These are phyloP conservation scores for Sporothrix sp. DNA, from an alignment of 2,329 filamentous ascomycete genomes.

Conservation along the genomic window DNA sequence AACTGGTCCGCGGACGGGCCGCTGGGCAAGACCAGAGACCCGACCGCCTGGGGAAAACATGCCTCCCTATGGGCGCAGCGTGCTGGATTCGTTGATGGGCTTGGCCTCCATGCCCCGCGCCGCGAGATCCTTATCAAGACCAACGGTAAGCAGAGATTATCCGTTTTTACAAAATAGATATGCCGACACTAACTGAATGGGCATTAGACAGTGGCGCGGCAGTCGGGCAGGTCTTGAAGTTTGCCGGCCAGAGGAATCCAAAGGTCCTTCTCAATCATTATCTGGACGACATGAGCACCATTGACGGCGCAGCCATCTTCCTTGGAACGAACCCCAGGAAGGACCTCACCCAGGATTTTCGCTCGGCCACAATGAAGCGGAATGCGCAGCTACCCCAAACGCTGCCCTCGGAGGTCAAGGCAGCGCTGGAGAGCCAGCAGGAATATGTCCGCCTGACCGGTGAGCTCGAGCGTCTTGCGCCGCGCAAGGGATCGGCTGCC, in stretches of 20 bases:
- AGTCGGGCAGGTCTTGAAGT: constrained; percentile 6
- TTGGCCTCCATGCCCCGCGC: neutral
- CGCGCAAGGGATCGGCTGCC: neutral
- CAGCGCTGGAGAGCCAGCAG: neutral
- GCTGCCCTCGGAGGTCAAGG: neutral
- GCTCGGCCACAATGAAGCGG: neutral
- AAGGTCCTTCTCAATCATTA: constrained; percentile 5
- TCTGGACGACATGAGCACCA: constrained; percentile 3
- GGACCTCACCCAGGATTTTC: constrained; percentile 6
- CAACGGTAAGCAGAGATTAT: neutral
- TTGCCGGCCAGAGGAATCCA: neutral
- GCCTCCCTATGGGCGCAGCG: neutral
- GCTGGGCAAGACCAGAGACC: neutral
- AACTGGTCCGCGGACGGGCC: neutral
- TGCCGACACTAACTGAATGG: neutral
- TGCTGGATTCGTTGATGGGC: neutral
- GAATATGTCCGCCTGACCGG: neutral
- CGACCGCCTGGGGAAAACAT: neutral
- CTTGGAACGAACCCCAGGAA: neutral
- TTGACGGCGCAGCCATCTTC: constrained; percentile 2
- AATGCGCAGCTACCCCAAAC: neutral
- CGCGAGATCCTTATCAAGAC: constrained; percentile 3
- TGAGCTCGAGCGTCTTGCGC: neutral
- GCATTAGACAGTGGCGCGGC: neutral
- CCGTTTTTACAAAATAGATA: neutral